These are phyloP conservation scores for Sinapis alba DNA, from an alignment of 441 rosid genomes.

Conservation along the genomic window DNA sequence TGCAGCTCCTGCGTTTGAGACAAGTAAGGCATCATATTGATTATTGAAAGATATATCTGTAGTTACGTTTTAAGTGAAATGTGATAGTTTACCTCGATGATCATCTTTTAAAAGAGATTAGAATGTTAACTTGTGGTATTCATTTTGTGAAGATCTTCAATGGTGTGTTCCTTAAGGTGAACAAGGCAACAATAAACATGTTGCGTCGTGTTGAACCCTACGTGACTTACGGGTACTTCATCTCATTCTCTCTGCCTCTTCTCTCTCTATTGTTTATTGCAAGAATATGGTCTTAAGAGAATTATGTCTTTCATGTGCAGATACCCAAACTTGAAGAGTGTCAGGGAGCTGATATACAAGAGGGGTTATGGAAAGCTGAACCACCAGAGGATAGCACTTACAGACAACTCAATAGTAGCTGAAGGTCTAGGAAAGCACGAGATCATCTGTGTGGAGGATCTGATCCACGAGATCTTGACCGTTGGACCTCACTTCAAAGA, in stretches of 20 bases:
- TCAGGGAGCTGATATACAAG: slow-evolving; percentile 68
- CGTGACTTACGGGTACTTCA: slow-evolving; percentile 65
- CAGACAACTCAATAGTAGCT: slow-evolving; percentile 64
- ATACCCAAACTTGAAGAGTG: slow-evolving; percentile 69
- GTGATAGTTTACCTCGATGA: neutral
- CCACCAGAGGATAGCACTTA: slow-evolving; percentile 62
- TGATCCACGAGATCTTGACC: slow-evolving; percentile 71
- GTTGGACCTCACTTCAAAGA: slow-evolving; percentile 82
- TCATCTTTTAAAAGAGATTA: neutral
- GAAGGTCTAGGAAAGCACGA: slow-evolving; percentile 62
- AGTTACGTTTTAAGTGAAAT: too few relatives aligned
- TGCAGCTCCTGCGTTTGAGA: slow-evolving; percentile 75
- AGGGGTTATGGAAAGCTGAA: slow-evolving; percentile 69
- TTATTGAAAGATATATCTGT: too few relatives aligned
- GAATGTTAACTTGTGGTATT: neutral
- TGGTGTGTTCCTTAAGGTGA: slow-evolving; percentile 82
- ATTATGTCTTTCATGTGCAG: neutral
- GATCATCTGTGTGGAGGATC: slow-evolving; percentile 67
- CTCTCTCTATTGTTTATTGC: neutral
- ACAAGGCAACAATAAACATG: slow-evolving; percentile 75
- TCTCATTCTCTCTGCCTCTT: neutral
- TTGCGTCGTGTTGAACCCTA: slow-evolving; percentile 77
- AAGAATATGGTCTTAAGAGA: neutral
- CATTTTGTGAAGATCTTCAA: slow-evolving; percentile 53
- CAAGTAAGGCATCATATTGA: too few relatives aligned